phyloP scores from a whole-genome alignment of 2,329 filamentous ascomycete genomes.

The Colletotrichum agaves region DNA sequence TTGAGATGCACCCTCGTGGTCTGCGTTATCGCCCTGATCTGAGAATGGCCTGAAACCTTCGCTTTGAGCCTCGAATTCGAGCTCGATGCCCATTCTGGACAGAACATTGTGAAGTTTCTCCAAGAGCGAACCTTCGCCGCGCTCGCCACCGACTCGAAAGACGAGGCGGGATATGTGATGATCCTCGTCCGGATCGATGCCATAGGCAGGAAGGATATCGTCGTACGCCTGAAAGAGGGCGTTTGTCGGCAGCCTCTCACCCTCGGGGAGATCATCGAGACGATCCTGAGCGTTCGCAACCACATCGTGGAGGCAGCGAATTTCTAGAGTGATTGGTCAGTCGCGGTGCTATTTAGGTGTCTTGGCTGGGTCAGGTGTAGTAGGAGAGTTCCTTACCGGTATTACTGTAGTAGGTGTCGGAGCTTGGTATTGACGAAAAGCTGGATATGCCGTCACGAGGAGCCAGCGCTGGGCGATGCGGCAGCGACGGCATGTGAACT shows the following conservation, averaged over 20 bases:
- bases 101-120: constrained; percentile 78
- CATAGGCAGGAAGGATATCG: constrained; percentile 75
- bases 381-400: constrained; percentile 57
- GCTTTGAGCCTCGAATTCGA: constrained; percentile 65
- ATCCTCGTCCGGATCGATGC: constrained; percentile 77
- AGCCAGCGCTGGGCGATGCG: constrained; percentile 49
- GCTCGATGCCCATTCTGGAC: constrained; percentile 74
- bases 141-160: constrained; percentile 79
- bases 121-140: constrained; percentile 66
- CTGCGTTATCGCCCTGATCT: constrained; percentile 5
- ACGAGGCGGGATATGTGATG: constrained; percentile 81
- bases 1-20: neutral
- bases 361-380: neutral
- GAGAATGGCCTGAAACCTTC: constrained; percentile 20
- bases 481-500: constrained; percentile 48
- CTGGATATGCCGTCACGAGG: constrained; percentile 48
- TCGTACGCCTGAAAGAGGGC: constrained; percentile 87
- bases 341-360: neutral
- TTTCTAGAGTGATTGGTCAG: constrained; percentile 64
- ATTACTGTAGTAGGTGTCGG: constrained; percentile 66
- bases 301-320: constrained; percentile 81
- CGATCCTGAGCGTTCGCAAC: constrained; percentile 77
- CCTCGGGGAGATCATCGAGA: constrained; percentile 65
- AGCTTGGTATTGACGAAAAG: constrained; percentile 41
- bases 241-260: constrained; percentile 75